A percentile compares a stretch with the other conserved stretches of the same genome.
Evolutionary conservation across 495 filamentous ascomycete species (phyloP).

Genomic region (Xylaria flabelliformis): DNA sequence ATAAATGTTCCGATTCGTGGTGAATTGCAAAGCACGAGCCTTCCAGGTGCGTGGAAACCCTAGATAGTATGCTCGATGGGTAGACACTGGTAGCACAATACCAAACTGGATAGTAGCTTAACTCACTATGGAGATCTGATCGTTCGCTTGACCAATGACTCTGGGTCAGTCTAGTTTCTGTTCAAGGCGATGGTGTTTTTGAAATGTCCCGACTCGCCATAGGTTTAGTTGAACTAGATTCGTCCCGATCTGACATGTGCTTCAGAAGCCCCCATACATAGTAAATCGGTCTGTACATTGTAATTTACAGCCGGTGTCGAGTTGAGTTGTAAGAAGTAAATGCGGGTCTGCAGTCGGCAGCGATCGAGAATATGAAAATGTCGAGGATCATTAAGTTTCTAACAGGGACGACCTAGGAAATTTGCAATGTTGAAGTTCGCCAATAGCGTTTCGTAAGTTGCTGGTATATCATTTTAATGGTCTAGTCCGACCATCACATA

Average conservation of each 20-base stretch:
- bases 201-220: background rate
- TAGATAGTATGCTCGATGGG: background rate
- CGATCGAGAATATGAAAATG: background rate
- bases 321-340: background rate
- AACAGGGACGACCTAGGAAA: background rate
- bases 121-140: background rate
- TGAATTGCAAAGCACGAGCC: background rate
- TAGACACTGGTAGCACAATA: background rate
- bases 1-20: background rate
- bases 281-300: background rate
- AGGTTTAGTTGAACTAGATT: background rate
- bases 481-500: background rate
- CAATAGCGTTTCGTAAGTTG: background rate
- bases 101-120: background rate
- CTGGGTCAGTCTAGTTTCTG: background rate
- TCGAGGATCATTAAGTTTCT: background rate
- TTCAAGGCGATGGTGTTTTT: background rate
- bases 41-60: background rate
- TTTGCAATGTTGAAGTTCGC: background rate
- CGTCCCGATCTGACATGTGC: background rate
- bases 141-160: background rate
- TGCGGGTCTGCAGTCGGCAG: background rate
- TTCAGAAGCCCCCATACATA: background rate
- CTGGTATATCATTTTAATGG: background rate
- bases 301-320: background rate